Evolutionary conservation across 495 filamentous ascomycete genomes (phyloP), one percentile per base, ranked within the genome.

Genomic region (Neurospora sp.): DNA sequence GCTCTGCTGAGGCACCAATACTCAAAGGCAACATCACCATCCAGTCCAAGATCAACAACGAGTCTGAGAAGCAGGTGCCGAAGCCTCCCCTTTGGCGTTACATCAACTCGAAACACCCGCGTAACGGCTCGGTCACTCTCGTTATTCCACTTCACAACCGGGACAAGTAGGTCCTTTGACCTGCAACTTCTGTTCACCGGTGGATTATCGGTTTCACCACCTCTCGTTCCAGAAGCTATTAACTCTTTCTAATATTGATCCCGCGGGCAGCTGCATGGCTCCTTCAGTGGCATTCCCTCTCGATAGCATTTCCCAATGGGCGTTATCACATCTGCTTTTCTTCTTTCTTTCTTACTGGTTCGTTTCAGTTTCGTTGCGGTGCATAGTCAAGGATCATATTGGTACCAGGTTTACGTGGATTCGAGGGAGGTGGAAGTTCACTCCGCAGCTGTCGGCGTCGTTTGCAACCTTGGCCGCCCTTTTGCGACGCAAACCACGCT

Each of bases 91-190:
- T 77, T 23, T 75, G 77, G 74, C 54, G 73, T 40, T 78, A 75
- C 70, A 74, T 78, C 46, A 72, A 74, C 23, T 78, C 75, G 75
- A 77, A 75, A 60, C 74, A 77, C 40, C 72, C 73, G 38, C 70
- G 73, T 35, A 74, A 75, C 23, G 42, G 42, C 27, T 60, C 71
- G 10, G 54, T 69, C 20, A n/a, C 71, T n/a, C 44, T 35, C 18
- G 42, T 14, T 31, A 69, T 72, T 31, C 27, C 71, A 18, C 70
- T 39, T 44, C 31, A 44, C 16, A 12, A 54, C 23, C 23, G 11
- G 10, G 31, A 71, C 40, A 54, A 44, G 23, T 39, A 71, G 70
- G 6, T 27, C 70, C 4, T 23, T 71, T 66, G 27, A 66, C 27
- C 54, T 66, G 27, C 54, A 35, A 66, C 23, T 66, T 66, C 54